phyloP scores from a whole-genome alignment of 2,329 filamentous ascomycete genomes.

The Curvularia sp. region DNA sequence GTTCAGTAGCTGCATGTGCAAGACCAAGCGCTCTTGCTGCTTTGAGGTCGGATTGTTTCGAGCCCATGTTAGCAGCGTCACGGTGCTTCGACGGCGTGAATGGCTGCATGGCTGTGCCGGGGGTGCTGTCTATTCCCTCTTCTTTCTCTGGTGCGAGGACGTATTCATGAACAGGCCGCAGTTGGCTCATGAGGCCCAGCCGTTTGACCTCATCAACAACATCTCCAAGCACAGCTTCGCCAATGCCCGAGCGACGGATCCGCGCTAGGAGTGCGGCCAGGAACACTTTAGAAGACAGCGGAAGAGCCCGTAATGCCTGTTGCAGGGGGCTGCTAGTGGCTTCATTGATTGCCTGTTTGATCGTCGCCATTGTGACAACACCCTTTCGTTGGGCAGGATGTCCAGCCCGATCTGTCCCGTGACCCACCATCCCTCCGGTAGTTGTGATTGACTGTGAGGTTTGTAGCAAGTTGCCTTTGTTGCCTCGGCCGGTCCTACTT shows the following conservation, averaged over 20 bases:
- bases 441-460: constrained; percentile 27
- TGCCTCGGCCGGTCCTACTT: constrained; percentile 61
- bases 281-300: constrained; percentile 83
- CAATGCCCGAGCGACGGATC: constrained; percentile 81
- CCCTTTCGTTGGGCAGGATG: constrained; percentile 43
- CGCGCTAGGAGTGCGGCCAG: constrained; percentile 82
- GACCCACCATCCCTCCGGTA: constrained; percentile 31
- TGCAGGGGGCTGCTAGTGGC: constrained; percentile 92
- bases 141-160: constrained; percentile 58
- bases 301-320: constrained; percentile 82
- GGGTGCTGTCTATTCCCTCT: constrained; percentile 26
- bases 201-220: constrained; percentile 84
- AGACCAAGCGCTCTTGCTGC: constrained; percentile 62
- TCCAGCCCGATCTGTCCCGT: constrained; percentile 36
- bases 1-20: constrained; percentile 76
- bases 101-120: constrained; percentile 15
- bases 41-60: constrained; percentile 41
- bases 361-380: constrained; percentile 87
- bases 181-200: constrained; percentile 68
- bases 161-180: constrained; percentile 67
- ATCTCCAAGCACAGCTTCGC: constrained; percentile 87
- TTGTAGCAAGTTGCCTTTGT: constrained; percentile 39
- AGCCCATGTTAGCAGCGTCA: constrained; percentile 24
- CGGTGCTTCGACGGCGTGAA: constrained; percentile 28
- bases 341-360: constrained; percentile 94